phyloP scores from a whole-genome alignment of 73 alveolate genomes.

The Paramecium primaurelia region DNA sequence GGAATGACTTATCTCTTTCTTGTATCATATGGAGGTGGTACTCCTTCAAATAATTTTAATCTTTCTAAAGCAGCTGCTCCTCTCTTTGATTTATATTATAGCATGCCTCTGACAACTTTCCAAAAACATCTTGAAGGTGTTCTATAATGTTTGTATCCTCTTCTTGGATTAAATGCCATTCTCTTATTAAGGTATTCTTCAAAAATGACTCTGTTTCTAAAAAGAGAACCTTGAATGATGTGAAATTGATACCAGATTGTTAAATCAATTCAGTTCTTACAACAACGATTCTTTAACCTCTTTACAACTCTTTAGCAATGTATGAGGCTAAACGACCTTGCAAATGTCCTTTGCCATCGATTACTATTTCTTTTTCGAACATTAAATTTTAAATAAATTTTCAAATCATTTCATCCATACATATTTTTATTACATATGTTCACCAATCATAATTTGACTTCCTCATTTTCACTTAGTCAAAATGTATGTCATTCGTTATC shows the following conservation, averaged over 20 bases:
- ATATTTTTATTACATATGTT: background rate
- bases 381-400: constrained; percentile 57
- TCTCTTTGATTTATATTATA: constrained; percentile 95
- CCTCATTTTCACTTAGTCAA: background rate
- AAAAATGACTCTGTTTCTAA: constrained; percentile 63
- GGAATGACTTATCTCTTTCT: constrained; percentile 93
- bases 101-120: constrained; percentile 89
- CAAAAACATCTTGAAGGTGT: constrained; percentile 97
- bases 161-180: constrained; percentile 95
- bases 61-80: constrained; percentile 95
- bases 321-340: constrained; percentile 98
- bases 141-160: constrained; percentile 95
- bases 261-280: constrained; percentile 90
- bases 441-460: background rate
- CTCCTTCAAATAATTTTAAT: constrained; percentile 96
- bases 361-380: constrained; percentile 93
- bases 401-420: background rate
- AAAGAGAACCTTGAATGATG: constrained; percentile 38
- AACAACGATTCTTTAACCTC: constrained; percentile 92
- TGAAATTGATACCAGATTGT: constrained; percentile 58
- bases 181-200: constrained; percentile 90
- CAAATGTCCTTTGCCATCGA: constrained; percentile 98
- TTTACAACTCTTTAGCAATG: constrained; percentile 95
- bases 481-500: background rate
- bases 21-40: constrained; percentile 96